These are phyloP conservation scores for Pseudoperonospora humuli DNA, from an alignment of 352 stramenopile genomes.

Conservation along the genomic window DNA sequence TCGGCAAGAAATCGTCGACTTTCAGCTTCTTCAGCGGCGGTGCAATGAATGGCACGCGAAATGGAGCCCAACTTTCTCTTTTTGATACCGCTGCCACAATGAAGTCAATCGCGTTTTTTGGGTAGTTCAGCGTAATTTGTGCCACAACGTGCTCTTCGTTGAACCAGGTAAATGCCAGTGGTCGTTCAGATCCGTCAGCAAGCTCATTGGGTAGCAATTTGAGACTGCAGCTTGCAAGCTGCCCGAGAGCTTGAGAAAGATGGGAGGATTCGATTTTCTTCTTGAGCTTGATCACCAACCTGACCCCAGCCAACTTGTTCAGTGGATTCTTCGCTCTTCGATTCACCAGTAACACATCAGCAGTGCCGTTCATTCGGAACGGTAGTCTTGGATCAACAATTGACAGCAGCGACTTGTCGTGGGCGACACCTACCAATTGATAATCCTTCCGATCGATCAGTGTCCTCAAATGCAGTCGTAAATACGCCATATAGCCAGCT, in stretches of 20 bases:
- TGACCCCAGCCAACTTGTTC: slow-evolving; percentile 20
- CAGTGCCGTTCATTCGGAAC: slow-evolving; percentile 18
- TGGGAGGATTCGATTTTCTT: too few species aligned
- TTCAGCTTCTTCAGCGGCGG: slow-evolving; percentile 6
- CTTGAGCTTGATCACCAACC: slow-evolving; percentile 19
- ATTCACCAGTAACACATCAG: too few species aligned
- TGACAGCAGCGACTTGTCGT: slow-evolving; percentile 5
- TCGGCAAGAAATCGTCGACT: slow-evolving; percentile 11
- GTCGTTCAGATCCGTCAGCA: slow-evolving; percentile 27
- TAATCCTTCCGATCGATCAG: slow-evolving; percentile 23
- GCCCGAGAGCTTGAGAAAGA: slow-evolving; percentile 20
- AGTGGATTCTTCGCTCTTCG: too few species aligned
- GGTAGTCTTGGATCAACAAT: slow-evolving; percentile 22
- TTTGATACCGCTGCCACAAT: slow-evolving; percentile 10
- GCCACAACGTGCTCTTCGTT: slow-evolving; percentile 13
- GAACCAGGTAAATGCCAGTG: slow-evolving; percentile 24
- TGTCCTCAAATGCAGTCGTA: slow-evolving; percentile 20
- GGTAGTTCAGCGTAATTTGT: slow-evolving; percentile 15
- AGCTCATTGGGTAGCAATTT: slow-evolving; percentile 22
- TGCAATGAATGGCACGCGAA: slow-evolving; percentile 1
- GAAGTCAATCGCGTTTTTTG: slow-evolving; percentile 22
- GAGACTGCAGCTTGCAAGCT: slow-evolving; percentile 22
- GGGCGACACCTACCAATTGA: too few species aligned
- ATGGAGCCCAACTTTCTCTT: too few species aligned
- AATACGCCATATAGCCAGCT: slow-evolving; percentile 24